Evolutionary conservation across 371 early-diverging fungal species (phyloP).

Genomic region (Nematocida sp.): DNA sequence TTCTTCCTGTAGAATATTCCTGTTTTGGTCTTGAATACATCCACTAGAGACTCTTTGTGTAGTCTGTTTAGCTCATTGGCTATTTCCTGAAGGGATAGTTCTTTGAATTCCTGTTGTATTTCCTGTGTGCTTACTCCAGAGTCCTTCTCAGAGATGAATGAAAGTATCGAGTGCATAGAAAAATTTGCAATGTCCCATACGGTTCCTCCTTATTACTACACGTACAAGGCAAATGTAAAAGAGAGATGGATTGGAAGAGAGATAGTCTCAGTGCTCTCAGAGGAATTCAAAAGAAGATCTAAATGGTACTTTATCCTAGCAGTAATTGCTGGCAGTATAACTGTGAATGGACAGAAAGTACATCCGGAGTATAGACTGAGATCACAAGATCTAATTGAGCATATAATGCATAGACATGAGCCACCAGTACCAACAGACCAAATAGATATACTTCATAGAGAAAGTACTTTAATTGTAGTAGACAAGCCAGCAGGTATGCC

Average conservation of each 20-base stretch:
- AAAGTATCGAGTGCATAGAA: slow-evolving; percentile 60
- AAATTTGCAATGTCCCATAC: slow-evolving; percentile 66
- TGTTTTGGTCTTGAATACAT: slow-evolving; percentile 50
- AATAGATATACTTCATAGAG: slow-evolving; percentile 56
- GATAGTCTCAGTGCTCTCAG: slow-evolving; percentile 58
- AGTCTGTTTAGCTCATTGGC: slow-evolving; percentile 50
- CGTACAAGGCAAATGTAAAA: slow-evolving; percentile 61
- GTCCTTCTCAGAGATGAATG: slow-evolving; percentile 55
- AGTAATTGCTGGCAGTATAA: slow-evolving; percentile 61
- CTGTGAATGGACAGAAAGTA: slow-evolving; percentile 59
- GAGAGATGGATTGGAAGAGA: slow-evolving; percentile 61
- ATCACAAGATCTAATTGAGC: slow-evolving; percentile 60
- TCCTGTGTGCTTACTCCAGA: slow-evolving; percentile 59
- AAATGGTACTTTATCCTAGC: slow-evolving; percentile 60
- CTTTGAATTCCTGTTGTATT: slow-evolving; percentile 50
- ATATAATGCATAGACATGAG: slow-evolving; percentile 64
- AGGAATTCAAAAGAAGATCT: slow-evolving; percentile 60
- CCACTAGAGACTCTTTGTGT: slow-evolving; percentile 51
- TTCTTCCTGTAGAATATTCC: slow-evolving; percentile 48
- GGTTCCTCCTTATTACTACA: slow-evolving; percentile 54
- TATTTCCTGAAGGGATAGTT: slow-evolving; percentile 51
- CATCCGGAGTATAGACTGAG: slow-evolving; percentile 49
- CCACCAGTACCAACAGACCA: slow-evolving; percentile 49
- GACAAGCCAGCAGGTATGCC: slow-evolving; percentile 65
- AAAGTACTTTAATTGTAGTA: slow-evolving; percentile 60